Conservation (phyloP, 2,329 filamentous ascomycete genomes). For the Diplodia sapinea region DNA sequence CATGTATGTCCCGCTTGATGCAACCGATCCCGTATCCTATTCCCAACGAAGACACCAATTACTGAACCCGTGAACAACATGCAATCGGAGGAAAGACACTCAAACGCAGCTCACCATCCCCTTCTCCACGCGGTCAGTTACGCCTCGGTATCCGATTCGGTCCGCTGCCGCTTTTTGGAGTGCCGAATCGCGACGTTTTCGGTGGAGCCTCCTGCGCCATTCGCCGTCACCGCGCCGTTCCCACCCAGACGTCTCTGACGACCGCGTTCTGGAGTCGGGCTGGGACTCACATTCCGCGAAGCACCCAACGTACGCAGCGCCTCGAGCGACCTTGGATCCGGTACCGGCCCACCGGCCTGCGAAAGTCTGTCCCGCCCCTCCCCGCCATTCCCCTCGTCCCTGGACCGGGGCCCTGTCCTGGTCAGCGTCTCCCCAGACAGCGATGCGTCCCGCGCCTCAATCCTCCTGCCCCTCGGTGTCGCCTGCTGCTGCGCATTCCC, state of each 20-base stretch:
- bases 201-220: background rate
- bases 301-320: slow-evolving; percentile 19
- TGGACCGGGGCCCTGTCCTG: background rate
- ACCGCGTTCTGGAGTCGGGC: slow-evolving; percentile 2
- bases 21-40: background rate
- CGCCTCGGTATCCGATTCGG: background rate
- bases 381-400: background rate
- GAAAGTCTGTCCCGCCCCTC: background rate
- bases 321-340: slow-evolving; percentile 24
- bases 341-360: background rate
- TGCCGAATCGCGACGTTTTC: slow-evolving; percentile 6
- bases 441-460: background rate
- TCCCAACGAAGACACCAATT: background rate
- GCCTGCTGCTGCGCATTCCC: background rate
- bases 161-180: slow-evolving; percentile 9
- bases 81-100: background rate
- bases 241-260: slow-evolving; percentile 14
- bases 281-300: slow-evolving; percentile 23
- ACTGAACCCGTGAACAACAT: background rate
- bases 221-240: background rate
- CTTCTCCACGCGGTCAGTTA: background rate
- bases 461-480: slow-evolving; percentile 4
- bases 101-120: background rate
- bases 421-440: slow-evolving; percentile 17
- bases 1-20: background rate